Evolutionary conservation across 495 filamentous ascomycete genomes (phyloP), one percentile per base, ranked within the genome.

Genomic region (Symbiotaphrina buchneri): DNA sequence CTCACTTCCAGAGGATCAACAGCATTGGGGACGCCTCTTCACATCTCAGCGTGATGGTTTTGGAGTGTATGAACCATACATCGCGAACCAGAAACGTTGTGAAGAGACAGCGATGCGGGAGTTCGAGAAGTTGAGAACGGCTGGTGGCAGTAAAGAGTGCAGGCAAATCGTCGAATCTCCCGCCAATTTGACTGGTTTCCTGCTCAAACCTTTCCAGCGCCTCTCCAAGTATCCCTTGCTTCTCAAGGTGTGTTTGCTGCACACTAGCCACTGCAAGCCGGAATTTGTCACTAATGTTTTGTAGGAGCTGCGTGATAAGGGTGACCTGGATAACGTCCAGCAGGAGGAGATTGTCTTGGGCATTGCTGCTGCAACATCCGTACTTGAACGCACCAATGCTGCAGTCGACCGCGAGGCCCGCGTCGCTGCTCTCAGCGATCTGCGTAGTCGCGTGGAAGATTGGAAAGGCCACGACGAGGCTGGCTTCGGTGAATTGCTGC

Each of bases 191-290:
- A 79, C 81, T 41, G 79, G 80, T 3, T 97, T 95, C 48, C 65
- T 95, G 6, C 60, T 95, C 35, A 97, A 95, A 46, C 87, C 87
- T 4, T 92, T 97, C 57, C 87, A 97, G 52, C 69, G 87, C 32
- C 57, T 97, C 31, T 74, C 81, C 27, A 92, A 92, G 49, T 97
- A 95, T 44, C 90, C 90, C 11, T 55, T 95, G 8, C 63, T 97
- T 26, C 61, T 97, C 16, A 72, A 73, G 56, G 83, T 91, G 59
- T 38, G 64, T 48, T 16, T 14, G 29, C 22, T 15, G n/a, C 14
- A 14, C 10, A 7, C 16, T 30, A 16, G 27, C 8, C 14, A 10
- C 7, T 30, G 7, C 27, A 30, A n/a, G n/a, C n/a, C n/a, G n/a
- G 8, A 30, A 10, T 30, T 8, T 30, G 7, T 30, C 27, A 36